These are phyloP conservation scores for Cucurbita pepo DNA, from an alignment of 306 rosid genomes.

Conservation along the genomic window DNA sequence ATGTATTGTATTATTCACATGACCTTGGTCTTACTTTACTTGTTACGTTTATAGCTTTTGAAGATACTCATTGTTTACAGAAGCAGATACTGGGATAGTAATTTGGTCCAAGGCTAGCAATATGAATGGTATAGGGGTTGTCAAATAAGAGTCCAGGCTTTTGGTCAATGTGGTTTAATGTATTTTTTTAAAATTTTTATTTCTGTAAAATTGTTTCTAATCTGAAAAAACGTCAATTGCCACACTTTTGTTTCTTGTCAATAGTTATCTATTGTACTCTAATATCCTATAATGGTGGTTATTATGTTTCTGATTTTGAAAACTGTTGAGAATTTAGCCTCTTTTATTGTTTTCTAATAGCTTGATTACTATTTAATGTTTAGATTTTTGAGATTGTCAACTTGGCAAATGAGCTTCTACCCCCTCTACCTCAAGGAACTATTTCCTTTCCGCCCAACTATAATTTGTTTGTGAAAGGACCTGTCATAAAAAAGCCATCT, in stretches of 20 bases:
- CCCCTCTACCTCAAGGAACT: slow-evolving; percentile 88
- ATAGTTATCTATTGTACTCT: background rate
- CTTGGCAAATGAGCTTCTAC: slow-evolving; percentile 91
- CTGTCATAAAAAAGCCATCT: slow-evolving; percentile 47
- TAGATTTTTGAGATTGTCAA: slow-evolving; percentile 95
- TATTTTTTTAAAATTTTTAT: background rate
- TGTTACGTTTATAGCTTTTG: background rate
- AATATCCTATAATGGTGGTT: background rate
- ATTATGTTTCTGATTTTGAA: background rate
- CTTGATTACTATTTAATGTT: background rate
- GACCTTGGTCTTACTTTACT: background rate
- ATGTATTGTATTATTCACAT: too few relatives aligned
- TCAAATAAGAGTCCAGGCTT: background rate
- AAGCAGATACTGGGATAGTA: background rate
- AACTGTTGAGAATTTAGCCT: background rate
- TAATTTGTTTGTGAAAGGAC: slow-evolving; percentile 63
- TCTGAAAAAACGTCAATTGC: background rate
- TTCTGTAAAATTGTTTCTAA: background rate
- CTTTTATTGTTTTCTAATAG: background rate
- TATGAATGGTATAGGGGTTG: background rate
- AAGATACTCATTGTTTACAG: background rate
- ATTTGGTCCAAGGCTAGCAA: background rate
- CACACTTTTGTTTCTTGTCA: background rate
- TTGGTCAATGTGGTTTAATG: background rate
- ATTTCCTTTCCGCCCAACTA: slow-evolving; percentile 61